Evolutionary conservation across 345 rosid species (phyloP).

Genomic region (Triadica sebifera): DNA sequence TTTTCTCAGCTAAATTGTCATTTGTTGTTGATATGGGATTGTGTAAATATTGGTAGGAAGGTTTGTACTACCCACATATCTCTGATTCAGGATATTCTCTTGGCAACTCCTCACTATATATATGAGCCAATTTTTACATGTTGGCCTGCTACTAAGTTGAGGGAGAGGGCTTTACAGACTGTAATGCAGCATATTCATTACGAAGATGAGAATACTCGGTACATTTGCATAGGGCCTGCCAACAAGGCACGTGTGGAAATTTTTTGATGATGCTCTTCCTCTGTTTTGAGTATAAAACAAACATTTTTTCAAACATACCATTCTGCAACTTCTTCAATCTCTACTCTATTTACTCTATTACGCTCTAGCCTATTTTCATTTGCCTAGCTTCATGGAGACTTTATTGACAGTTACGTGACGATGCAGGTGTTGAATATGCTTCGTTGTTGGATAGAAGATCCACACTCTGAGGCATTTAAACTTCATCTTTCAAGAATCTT

Average conservation of each 20-base stretch:
- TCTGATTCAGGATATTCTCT: conserved; percentile 68
- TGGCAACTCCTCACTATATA: conserved; percentile 57
- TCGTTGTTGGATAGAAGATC: conserved; percentile 95
- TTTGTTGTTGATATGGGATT: no score
- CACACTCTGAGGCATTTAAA: conserved; percentile 76
- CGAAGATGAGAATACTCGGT: conserved; percentile 85
- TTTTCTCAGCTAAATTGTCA: no score
- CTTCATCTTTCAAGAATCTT: conserved; percentile 70
- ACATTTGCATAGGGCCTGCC: conserved; percentile 82
- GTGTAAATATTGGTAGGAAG: conserved; percentile 47
- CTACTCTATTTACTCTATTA: no score
- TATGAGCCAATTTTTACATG: conserved; percentile 65
- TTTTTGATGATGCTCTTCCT: no score
- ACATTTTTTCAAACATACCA: no score
- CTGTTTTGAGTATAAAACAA: no score
- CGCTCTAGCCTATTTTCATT: no score
- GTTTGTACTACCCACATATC: conserved; percentile 92
- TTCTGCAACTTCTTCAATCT: no score
- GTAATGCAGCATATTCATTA: conserved; percentile 77
- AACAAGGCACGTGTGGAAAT: conserved; percentile 50
- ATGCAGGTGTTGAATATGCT: conserved; percentile 80
- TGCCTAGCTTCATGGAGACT: no score
- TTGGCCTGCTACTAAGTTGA: conserved; percentile 81
- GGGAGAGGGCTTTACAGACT: conserved; percentile 63
- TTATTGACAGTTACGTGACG: no score